A percentile compares a stretch with the other conserved stretches of the same genome.
These are phyloP conservation scores for Camellia oleifera DNA, from an alignment of 179 eudicot species.

Conservation along the genomic window DNA sequence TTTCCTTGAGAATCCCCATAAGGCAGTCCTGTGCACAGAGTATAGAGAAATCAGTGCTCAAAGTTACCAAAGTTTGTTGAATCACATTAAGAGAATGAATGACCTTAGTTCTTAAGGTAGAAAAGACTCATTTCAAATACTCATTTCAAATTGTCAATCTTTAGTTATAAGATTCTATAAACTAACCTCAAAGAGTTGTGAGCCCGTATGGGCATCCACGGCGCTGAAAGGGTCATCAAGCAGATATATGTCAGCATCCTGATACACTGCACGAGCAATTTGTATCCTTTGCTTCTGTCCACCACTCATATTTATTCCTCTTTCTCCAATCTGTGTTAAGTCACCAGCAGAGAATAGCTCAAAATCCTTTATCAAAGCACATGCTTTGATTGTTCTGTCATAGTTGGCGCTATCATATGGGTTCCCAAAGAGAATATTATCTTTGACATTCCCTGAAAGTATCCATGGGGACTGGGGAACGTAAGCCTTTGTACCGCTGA, in stretches of 20 bases:
- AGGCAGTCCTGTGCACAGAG: conserved; percentile 64
- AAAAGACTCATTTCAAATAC: background rate
- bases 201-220: conserved; percentile 94
- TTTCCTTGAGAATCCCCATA: conserved; percentile 74
- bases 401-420: conserved; percentile 63
- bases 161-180: background rate
- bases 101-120: no score
- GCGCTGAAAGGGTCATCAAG: conserved; percentile 98
- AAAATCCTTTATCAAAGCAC: conserved; percentile 84
- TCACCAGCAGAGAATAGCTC: conserved; percentile 85
- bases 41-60: background rate
- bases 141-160: background rate
- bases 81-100: background rate
- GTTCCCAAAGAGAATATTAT: conserved; percentile 85
- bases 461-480: conserved; percentile 99
- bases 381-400: conserved; percentile 69
- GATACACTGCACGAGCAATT: conserved; percentile 91
- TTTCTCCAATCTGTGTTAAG: conserved; percentile 86
- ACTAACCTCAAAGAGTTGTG: conserved; percentile 82
- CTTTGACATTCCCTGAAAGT: conserved; percentile 84
- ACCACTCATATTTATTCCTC: conserved; percentile 98
- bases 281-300: conserved; percentile 98
- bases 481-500: conserved; percentile 87
- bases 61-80: background rate
- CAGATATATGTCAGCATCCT: conserved; percentile 85